Conservation (phyloP, 2,329 filamentous ascomycete genomes). For the Fusarium kyushuense region DNA sequence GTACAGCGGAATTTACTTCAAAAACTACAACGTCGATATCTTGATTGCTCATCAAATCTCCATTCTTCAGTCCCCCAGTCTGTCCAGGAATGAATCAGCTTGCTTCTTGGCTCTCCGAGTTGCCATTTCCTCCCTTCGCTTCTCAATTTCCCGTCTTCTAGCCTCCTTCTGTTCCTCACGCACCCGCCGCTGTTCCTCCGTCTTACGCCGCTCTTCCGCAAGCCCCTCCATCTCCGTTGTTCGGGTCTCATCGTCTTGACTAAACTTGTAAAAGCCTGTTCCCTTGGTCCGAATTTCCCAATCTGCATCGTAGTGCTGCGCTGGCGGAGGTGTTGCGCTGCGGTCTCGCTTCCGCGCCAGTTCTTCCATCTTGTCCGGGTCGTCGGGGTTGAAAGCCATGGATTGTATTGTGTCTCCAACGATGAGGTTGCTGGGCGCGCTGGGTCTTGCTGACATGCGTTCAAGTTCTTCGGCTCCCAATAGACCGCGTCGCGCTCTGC, state of each 20-base stretch:
- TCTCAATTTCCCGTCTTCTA: conserved; percentile 73
- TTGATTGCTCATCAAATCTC: conserved; percentile 16
- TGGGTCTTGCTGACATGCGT: conserved; percentile 75
- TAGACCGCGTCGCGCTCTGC: conserved; percentile 62
- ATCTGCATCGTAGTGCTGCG: conserved; percentile 86
- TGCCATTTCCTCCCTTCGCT: conserved; percentile 71
- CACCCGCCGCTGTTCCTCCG: conserved; percentile 71
- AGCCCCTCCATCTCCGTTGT: conserved; percentile 80
- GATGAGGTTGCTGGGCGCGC: conserved; percentile 77
- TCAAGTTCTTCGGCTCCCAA: conserved; percentile 72
- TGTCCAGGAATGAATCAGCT: conserved; percentile 79
- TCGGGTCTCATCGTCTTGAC: conserved; percentile 75
- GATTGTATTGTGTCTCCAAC: conserved; percentile 87
- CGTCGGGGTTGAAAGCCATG: conserved; percentile 83
- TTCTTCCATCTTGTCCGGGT: conserved; percentile 78
- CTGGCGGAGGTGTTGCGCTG: conserved; percentile 81
- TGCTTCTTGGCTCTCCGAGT: conserved; percentile 71
- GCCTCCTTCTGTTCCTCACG: conserved; percentile 68
- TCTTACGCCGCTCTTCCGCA: conserved; percentile 73
- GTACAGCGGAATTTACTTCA: conserved; percentile 22
- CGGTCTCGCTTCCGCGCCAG: conserved; percentile 83
- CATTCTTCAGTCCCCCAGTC: conserved; percentile 53
- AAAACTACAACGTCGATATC: background rate
- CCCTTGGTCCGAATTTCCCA: conserved; percentile 88
- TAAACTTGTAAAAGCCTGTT: conserved; percentile 92